Conservation (phyloP, 345 rosid species). For the Citrus sinensis region DVS_A1.0 CM039163.1:47736001-47736500, state of each 20-base stretch:
- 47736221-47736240: too few relatives aligned
- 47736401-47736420: background rate
- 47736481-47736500: constrained; percentile 24
- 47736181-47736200: too few relatives aligned
- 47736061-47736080: background rate
- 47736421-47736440: background rate
- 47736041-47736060: background rate
- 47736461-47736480: constrained; percentile 12
- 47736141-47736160: background rate
- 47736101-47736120: constrained; percentile 19
- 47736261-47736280: background rate
- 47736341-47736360: background rate
- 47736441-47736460: constrained; percentile 22
- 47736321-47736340: background rate
- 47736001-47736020: too few relatives aligned
- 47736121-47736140: background rate
- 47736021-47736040: background rate
- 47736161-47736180: background rate
- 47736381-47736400: background rate
- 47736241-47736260: constrained; percentile 19
- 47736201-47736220: background rate
- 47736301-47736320: background rate
- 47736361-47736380: background rate
- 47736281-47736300: background rate
- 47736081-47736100: background rate